phyloP scores from a whole-genome alignment of 2,329 filamentous ascomycete species.

The Phialocephala subalpina region DNA sequence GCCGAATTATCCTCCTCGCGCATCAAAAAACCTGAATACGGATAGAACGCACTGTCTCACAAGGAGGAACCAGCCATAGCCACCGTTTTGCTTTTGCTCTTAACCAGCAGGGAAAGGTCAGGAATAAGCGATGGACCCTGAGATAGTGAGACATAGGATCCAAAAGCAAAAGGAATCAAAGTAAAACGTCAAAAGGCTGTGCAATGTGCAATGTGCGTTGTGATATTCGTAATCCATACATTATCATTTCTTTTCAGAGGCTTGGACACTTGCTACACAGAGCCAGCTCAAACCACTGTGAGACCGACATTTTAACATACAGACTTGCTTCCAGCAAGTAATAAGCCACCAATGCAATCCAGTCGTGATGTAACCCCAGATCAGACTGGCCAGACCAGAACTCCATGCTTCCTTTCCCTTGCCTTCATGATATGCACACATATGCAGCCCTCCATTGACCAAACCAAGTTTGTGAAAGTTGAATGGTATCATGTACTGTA shows the following conservation, averaged over 20 bases:
- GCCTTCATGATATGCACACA: neutral
- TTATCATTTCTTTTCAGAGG: slow-evolving; percentile 7
- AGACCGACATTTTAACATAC: neutral
- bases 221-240: neutral
- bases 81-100: neutral
- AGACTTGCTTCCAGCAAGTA: neutral
- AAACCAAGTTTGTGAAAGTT: neutral
- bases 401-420: slow-evolving; percentile 1
- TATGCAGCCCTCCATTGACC: neutral
- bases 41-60: neutral
- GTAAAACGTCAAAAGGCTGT: too few species aligned
- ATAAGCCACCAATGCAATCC: neutral
- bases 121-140: slow-evolving; percentile 1
- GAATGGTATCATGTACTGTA: neutral
- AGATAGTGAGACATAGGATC: neutral
- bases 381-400: slow-evolving; percentile 9
- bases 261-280: neutral
- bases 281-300: neutral
- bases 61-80: neutral
- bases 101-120: neutral
- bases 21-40: neutral
- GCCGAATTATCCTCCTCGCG: neutral
- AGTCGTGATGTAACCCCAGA: slow-evolving; percentile 10
- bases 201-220: too few species aligned
- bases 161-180: neutral